phyloP scores from a whole-genome alignment of 768 basidiomycete genomes.

The Lactarius sanguifluus region DNA sequence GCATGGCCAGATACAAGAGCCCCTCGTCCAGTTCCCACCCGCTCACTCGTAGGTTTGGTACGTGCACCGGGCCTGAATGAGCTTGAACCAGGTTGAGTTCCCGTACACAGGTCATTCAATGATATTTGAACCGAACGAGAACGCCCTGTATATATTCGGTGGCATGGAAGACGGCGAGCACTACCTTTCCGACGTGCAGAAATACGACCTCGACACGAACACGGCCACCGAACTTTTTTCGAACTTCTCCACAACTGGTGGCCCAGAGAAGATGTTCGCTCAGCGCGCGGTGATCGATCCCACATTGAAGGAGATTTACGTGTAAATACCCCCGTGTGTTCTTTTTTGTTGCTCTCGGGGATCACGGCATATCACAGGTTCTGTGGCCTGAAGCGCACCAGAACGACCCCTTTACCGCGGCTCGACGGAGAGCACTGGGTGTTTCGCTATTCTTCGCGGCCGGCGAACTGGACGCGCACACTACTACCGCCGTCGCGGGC shows the following conservation, averaged over 20 bases:
- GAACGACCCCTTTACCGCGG: slow-evolving; percentile 42
- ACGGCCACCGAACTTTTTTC: slow-evolving; percentile 60
- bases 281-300: slow-evolving; percentile 73
- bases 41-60: slow-evolving; percentile 65
- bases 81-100: not conserved
- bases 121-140: slow-evolving; percentile 63
- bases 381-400: slow-evolving; percentile 55
- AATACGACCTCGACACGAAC: slow-evolving; percentile 61
- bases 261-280: slow-evolving; percentile 71
- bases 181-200: slow-evolving; percentile 75
- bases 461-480: slow-evolving; percentile 60
- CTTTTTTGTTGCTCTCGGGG: not conserved
- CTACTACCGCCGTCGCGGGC: not conserved
- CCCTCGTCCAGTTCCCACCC: slow-evolving; percentile 38
- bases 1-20: slow-evolving; percentile 29
- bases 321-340: slow-evolving; percentile 47
- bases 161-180: slow-evolving; percentile 62
- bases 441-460: slow-evolving; percentile 57
- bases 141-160: slow-evolving; percentile 68
- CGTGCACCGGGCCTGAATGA: slow-evolving; percentile 21
- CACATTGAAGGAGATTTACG: slow-evolving; percentile 62
- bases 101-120: slow-evolving; percentile 66
- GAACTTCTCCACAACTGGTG: slow-evolving; percentile 59
- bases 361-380: slow-evolving; percentile 43
- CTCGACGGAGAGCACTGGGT: slow-evolving; percentile 62